phyloP scores from a whole-genome alignment of 352 stramenopile species.

The Phytopythium ostracodes region DNA sequence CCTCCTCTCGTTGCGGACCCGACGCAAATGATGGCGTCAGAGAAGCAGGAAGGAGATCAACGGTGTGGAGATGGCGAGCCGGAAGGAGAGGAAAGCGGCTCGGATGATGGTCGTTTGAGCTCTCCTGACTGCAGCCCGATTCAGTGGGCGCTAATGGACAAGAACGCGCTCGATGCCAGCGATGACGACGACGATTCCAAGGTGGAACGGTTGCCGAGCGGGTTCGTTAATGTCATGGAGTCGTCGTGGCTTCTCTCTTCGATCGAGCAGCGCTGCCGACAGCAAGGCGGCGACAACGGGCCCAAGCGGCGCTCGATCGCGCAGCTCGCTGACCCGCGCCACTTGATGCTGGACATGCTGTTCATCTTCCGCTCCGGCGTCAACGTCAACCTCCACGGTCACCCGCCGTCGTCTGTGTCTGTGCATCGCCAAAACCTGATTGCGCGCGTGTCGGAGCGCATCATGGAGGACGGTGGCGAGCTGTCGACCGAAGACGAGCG shows the following conservation, averaged over 20 bases:
- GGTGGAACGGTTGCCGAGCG: constrained; percentile 15
- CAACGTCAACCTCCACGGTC: constrained; percentile 45
- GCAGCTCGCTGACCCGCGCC: constrained; percentile 39
- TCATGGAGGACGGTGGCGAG: constrained; percentile 3
- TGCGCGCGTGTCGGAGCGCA: constrained; percentile 20
- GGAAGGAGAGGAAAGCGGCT: constrained; percentile 5
- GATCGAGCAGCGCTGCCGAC: constrained; percentile 50
- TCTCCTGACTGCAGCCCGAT: background rate
- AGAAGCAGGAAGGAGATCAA: background rate
- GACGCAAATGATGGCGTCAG: background rate
- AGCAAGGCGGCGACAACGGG: constrained; percentile 3
- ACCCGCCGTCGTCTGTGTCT: constrained; percentile 28
- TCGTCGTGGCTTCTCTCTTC: constrained; percentile 68
- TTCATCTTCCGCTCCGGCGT: constrained; percentile 59
- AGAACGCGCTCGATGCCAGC: background rate
- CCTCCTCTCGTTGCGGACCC: background rate
- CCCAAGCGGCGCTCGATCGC: constrained; percentile 27
- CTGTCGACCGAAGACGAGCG: constrained; percentile 21
- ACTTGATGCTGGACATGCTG: constrained; percentile 59
- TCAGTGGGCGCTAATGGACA: too few species aligned
- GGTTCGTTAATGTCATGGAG: constrained; percentile 76
- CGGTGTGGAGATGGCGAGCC: background rate
- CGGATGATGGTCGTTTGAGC: background rate
- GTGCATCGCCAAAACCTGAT: constrained; percentile 46
- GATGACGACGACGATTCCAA: constrained; percentile 4